phyloP scores from a whole-genome alignment of 2,329 filamentous ascomycete genomes.

The Oidium heveae region DNA sequence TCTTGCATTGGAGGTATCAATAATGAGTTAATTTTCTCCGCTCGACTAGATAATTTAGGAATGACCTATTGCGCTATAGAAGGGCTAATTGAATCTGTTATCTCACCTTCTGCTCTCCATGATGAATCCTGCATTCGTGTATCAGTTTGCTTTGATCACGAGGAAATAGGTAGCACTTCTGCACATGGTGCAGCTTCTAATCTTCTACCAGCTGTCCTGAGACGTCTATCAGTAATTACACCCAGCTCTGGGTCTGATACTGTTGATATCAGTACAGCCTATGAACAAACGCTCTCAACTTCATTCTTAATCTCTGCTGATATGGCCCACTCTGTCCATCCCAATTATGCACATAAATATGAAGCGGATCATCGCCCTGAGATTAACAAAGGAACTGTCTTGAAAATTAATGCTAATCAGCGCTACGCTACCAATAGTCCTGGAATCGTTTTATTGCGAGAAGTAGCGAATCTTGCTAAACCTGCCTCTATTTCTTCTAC shows the following conservation, averaged over 20 bases:
- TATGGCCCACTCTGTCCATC: slow-evolving; percentile 92
- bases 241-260: slow-evolving; percentile 21
- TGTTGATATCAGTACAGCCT: slow-evolving; percentile 48
- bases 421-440: slow-evolving; percentile 92
- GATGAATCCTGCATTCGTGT: slow-evolving; percentile 63
- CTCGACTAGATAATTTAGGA: slow-evolving; percentile 84
- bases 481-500: slow-evolving; percentile 20
- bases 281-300: slow-evolving; percentile 72
- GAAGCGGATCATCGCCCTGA: slow-evolving; percentile 73
- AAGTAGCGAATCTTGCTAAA: slow-evolving; percentile 43
- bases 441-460: slow-evolving; percentile 76
- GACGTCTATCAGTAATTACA: slow-evolving; percentile 61
- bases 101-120: slow-evolving; percentile 36
- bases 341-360: slow-evolving; percentile 83
- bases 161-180: slow-evolving; percentile 82
- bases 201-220: slow-evolving; percentile 64
- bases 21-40: slow-evolving; percentile 87
- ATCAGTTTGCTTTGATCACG: slow-evolving; percentile 90
- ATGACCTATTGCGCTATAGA: slow-evolving; percentile 87
- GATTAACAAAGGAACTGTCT: slow-evolving; percentile 89
- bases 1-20: slow-evolving; percentile 69
- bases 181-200: slow-evolving; percentile 90
- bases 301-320: slow-evolving; percentile 92
- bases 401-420: slow-evolving; percentile 96
- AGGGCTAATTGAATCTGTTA: slow-evolving; percentile 60